Evolutionary conservation across 2,329 filamentous ascomycete species (phyloP).

Genomic region (Fusarium avenaceum): DNA sequence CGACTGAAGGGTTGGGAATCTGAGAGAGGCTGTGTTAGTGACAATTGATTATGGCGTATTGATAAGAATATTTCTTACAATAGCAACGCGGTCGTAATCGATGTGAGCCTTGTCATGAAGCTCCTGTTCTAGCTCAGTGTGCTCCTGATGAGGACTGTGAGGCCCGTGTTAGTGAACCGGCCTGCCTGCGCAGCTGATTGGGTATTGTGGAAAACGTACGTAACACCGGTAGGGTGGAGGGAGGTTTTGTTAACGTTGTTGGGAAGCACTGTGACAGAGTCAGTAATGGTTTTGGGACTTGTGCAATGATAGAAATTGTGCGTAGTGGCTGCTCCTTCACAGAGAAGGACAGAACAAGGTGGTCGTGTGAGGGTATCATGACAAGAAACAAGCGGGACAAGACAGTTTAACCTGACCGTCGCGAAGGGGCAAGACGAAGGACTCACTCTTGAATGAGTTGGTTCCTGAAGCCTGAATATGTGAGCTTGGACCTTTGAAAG

Average conservation of each 20-base stretch:
- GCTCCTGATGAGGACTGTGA: constrained; percentile 81
- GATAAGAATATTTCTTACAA: constrained; percentile 72
- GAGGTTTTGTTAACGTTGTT: constrained; percentile 88
- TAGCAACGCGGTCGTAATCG: constrained; percentile 97
- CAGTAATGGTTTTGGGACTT: constrained; percentile 36
- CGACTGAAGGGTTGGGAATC: constrained; percentile 93
- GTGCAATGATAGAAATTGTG: constrained; percentile 10
- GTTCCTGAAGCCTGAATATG: constrained; percentile 55
- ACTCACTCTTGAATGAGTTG: constrained; percentile 61
- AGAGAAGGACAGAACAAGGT: constrained; percentile 11
- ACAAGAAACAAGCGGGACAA: constrained; percentile 3
- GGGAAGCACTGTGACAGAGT: constrained; percentile 62
- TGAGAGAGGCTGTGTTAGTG: constrained; percentile 49
- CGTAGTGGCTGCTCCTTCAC: constrained; percentile 17
- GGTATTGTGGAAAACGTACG: constrained; percentile 70
- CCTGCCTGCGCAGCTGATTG: constrained; percentile 16
- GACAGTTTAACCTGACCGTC: constrained; percentile 11
- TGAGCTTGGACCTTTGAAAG: constrained; percentile 57
- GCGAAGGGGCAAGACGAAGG: constrained; percentile 13
- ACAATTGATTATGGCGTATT: not conserved
- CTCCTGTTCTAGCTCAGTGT: constrained; percentile 97
- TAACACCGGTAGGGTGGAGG: constrained; percentile 90
- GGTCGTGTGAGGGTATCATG: constrained; percentile 31
- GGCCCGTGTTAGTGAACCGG: constrained; percentile 48
- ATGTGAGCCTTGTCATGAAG: constrained; percentile 98